Evolutionary conservation across 78 protist species (phyloP), one percentile per base, ranked within the genome.

Genomic region (Dictyostelium intermedium): DNA sequence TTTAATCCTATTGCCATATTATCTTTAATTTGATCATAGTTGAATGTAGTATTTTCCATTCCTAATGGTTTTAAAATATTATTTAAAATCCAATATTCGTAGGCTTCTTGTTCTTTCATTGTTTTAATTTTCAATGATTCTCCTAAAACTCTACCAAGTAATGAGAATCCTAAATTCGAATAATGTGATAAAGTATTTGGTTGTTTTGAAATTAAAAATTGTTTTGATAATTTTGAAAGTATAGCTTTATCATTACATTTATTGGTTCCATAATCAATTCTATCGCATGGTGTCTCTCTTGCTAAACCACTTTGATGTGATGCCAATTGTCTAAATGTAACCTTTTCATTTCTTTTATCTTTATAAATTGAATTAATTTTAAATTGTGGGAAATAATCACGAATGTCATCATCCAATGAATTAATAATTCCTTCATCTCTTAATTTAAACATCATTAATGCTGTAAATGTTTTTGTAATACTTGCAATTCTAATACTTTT

Each of bases 401-500:
- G 63, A 39, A 86, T 60, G 25, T 61, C 63, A 25, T 86, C 92
- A 86, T 86, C 92, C 9, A 86, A 60, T 20, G 84, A n/a, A 10
- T 25, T 63, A 8, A 86, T 77, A 2, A 86, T 41, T 20, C 92
- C 92, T 73, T 61, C 27, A 77, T 86, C 92, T 41, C 92, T 45
- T n/a, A 86, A 37, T 77, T 86, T 45, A 66, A 39, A 86, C 84
- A 86, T 76, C 92, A 86, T 86, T n/a, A 86, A 60, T 56, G 81
- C 25, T 53, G 92, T 86, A 77, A 86, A 86, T 10, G 77, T 20
- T 41, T 86, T 86, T 25, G 92, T 86, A 60, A 86, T 77, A 86
- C 92, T 86, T 16, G 92, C 92, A 39, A 86, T 77, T 77, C 92
- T 86, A 20, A 86, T 50, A 86, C 92, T 76, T 3, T 74, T 34